Conservation (phyloP, 306 rosid species). For the Cucurbita ficifolia region DNA sequence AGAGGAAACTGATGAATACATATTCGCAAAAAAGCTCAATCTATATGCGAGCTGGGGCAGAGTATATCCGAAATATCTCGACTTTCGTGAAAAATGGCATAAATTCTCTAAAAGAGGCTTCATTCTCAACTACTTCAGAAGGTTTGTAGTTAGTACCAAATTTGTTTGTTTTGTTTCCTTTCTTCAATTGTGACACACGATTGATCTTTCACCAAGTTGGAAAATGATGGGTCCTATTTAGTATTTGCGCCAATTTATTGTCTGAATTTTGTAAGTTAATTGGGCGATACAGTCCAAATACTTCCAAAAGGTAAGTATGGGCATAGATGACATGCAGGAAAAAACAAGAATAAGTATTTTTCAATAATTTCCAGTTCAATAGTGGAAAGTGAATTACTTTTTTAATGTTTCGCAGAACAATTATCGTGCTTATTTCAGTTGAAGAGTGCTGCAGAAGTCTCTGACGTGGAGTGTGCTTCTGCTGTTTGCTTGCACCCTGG, state of each 20-base stretch:
- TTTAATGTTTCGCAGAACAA: constrained; percentile 50
- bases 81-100: constrained; percentile 61
- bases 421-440: constrained; percentile 61
- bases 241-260: too few relatives aligned
- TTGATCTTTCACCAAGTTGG: not conserved
- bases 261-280: too few relatives aligned
- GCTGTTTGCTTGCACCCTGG: constrained; percentile 59
- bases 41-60: constrained; percentile 69
- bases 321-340: not conserved
- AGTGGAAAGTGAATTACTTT: constrained; percentile 1
- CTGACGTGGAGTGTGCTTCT: constrained; percentile 36
- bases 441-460: constrained; percentile 63
- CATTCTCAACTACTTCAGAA: constrained; percentile 36
- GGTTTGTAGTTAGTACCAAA: constrained; percentile 29
- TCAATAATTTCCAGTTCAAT: not conserved
- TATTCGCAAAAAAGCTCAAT: constrained; percentile 63
- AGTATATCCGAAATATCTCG: constrained; percentile 60
- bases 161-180: not conserved
- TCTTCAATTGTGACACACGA: not conserved
- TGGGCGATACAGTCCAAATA: not conserved
- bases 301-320: not conserved
- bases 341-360: not conserved
- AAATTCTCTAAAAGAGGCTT: constrained; percentile 42
- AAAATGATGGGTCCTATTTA: not conserved
- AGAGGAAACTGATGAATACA: constrained; percentile 57